Percentiles rank a stretch among this genome's conserved stretches.
These are phyloP conservation scores for Russula sp. DNA, from an alignment of 768 basidiomycete genomes.

Conservation along the genomic window DNA sequence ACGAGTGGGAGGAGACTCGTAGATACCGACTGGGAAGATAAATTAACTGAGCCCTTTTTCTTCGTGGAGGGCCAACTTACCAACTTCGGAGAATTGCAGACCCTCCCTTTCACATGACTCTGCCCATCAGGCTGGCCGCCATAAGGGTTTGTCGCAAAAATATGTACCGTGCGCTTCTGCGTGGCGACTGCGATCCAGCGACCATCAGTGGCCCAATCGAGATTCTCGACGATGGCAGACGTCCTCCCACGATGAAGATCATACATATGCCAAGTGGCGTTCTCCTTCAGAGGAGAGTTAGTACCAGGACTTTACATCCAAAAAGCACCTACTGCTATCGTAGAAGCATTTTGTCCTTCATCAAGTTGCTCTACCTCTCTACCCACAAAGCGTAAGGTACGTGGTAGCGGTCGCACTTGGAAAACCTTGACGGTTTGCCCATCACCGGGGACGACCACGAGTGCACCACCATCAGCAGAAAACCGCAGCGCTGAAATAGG, in stretches of 20 bases:
- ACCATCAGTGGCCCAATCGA: constrained; percentile 56
- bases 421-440: constrained; percentile 55
- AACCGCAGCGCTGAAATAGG: constrained; percentile 49
- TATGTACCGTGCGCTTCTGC: constrained; percentile 59
- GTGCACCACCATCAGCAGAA: constrained; percentile 50
- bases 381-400: constrained; percentile 27
- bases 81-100: constrained; percentile 52
- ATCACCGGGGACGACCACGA: constrained; percentile 52
- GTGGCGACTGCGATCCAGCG: constrained; percentile 71
- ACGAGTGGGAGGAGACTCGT: constrained; percentile 56
- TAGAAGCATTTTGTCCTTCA: constrained; percentile 1
- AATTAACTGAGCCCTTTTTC: constrained; percentile 1
- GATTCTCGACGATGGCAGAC: constrained; percentile 55
- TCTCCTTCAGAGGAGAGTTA: constrained; percentile 22
- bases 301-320: background rate
- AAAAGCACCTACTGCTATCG: constrained; percentile 2
- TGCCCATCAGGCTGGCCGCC: constrained; percentile 63
- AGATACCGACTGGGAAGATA: constrained; percentile 47
- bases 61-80: constrained; percentile 37
- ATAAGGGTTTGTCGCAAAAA: constrained; percentile 75
- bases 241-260: constrained; percentile 69
- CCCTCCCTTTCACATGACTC: constrained; percentile 58
- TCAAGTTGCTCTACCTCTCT: constrained; percentile 2
- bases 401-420: constrained; percentile 38
- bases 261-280: constrained; percentile 56